Evolutionary conservation across 73 alveolate genomes (phyloP).

Genomic region (Tetrahymena malaccensis): DNA sequence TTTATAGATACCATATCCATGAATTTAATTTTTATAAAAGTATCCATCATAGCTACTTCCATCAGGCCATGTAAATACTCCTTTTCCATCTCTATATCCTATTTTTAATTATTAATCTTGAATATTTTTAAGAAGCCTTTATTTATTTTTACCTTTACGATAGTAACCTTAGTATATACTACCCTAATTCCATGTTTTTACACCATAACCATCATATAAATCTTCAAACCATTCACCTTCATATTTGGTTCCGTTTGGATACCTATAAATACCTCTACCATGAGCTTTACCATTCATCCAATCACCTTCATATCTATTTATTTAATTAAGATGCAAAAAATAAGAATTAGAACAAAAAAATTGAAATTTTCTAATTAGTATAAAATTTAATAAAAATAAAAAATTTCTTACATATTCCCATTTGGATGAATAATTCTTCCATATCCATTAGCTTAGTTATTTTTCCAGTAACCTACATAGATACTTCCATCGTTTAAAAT

Average conservation of each 20-base stretch:
- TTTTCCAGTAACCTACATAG: slow-evolving; percentile 71
- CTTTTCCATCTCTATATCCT: slow-evolving; percentile 59
- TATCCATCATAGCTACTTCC: slow-evolving; percentile 68
- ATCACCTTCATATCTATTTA: slow-evolving; percentile 42
- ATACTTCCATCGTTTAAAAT: slow-evolving; percentile 60
- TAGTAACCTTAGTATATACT: slow-evolving; percentile 11
- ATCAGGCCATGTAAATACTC: slow-evolving; percentile 59
- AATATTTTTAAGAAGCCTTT: neutral
- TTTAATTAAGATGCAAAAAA: no score
- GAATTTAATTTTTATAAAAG: slow-evolving; percentile 50
- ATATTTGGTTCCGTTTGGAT: slow-evolving; percentile 43
- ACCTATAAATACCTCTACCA: slow-evolving; percentile 51
- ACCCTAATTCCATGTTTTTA: slow-evolving; percentile 24
- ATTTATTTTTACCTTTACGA: neutral
- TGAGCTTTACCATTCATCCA: slow-evolving; percentile 55
- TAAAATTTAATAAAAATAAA: neutral
- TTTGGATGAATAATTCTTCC: slow-evolving; percentile 67
- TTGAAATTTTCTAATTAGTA: neutral
- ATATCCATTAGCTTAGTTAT: slow-evolving; percentile 67
- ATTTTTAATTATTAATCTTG: neutral
- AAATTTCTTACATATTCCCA: slow-evolving; percentile 28
- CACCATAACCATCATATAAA: slow-evolving; percentile 34
- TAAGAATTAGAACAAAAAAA: neutral
- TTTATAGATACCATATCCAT: slow-evolving; percentile 57
- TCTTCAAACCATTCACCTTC: slow-evolving; percentile 40